These are phyloP conservation scores for Kwoniella mangroviensis DNA, from an alignment of 768 basidiomycete genomes.

Conservation along the genomic window DNA sequence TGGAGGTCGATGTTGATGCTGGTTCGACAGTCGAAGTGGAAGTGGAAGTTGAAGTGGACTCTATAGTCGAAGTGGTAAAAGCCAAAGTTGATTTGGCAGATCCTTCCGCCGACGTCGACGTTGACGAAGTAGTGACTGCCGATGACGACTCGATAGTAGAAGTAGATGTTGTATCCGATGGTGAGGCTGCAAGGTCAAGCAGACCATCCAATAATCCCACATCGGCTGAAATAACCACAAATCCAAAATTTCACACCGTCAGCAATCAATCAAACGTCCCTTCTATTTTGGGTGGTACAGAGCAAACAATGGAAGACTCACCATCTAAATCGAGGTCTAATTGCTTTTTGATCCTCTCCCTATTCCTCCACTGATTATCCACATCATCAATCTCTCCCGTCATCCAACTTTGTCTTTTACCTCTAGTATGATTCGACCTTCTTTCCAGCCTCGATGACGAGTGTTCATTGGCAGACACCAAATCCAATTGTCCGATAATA, in stretches of 20 bases:
- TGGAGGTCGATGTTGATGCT: not conserved
- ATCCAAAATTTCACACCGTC: not conserved
- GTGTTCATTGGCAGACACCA: constrained; percentile 1
- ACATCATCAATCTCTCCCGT: not conserved
- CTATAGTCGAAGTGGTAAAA: not conserved
- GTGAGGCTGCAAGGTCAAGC: not conserved
- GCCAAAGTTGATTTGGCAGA: constrained; percentile 8
- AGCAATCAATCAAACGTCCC: not conserved
- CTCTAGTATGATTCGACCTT: constrained; percentile 5
- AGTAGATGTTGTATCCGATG: not conserved
- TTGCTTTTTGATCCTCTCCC: constrained; percentile 1
- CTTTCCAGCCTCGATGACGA: constrained; percentile 3
- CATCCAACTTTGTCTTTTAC: constrained; percentile 2
- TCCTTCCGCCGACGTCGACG: not conserved
- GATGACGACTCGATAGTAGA: not conserved
- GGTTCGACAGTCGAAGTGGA: not conserved
- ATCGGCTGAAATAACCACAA: not conserved
- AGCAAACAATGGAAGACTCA: not conserved
- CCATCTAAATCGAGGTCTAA: constrained; percentile 7
- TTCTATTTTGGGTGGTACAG: not conserved
- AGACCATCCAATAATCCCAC: not conserved
- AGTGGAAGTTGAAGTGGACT: constrained; percentile 1
- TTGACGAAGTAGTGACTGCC: not conserved
- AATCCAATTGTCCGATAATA: not conserved
- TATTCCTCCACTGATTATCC: not conserved